A percentile compares a stretch with the other conserved stretches of the same genome.
These are phyloP conservation scores for Cadophora luteo-olivacea DNA, from an alignment of 2,329 filamentous ascomycete species.

Conservation along the genomic window DNA sequence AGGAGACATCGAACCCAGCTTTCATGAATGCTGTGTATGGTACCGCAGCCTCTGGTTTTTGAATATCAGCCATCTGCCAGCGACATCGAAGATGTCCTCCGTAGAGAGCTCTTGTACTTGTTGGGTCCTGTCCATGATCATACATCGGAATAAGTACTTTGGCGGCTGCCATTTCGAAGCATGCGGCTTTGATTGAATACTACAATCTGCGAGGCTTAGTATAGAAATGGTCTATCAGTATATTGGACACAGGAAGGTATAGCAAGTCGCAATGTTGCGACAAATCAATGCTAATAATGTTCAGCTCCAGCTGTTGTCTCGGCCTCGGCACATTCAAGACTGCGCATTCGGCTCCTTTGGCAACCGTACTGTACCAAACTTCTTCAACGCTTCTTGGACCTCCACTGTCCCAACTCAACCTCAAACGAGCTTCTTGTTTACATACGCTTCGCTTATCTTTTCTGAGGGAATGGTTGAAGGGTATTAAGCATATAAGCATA, in stretches of 20 bases:
- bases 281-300: neutral
- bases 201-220: neutral
- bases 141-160: constrained; percentile 58
- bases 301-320: neutral
- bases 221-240: neutral
- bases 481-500: neutral
- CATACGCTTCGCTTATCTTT: neutral
- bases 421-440: neutral
- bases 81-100: neutral
- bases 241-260: neutral
- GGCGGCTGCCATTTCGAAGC: constrained; percentile 31
- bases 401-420: neutral
- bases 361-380: neutral
- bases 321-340: neutral
- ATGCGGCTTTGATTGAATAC: neutral
- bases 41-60: constrained; percentile 54
- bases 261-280: neutral
- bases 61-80: neutral
- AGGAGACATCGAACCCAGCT: constrained; percentile 54
- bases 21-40: constrained; percentile 56
- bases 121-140: constrained; percentile 62
- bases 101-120: constrained; percentile 48
- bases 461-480: neutral
- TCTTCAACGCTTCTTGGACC: neutral
- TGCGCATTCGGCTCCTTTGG: neutral